phyloP scores from a whole-genome alignment of 2,329 filamentous ascomycete species.

The Colletotrichum chlorophyti region DNA sequence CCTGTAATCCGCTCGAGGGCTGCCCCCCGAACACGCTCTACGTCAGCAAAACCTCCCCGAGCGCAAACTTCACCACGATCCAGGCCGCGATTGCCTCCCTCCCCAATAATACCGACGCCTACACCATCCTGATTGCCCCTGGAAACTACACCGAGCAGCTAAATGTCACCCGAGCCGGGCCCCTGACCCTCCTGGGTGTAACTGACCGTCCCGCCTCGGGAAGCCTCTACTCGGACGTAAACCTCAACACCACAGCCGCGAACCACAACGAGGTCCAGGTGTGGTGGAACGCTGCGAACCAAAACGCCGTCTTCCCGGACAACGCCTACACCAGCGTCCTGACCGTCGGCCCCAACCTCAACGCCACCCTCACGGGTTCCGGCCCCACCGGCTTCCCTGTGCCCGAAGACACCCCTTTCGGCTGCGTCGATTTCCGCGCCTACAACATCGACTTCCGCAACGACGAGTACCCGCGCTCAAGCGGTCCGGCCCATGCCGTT shows the following conservation, averaged over 20 bases:
- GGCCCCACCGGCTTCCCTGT: slow-evolving; percentile 69
- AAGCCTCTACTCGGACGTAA: slow-evolving; percentile 47
- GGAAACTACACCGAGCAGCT: slow-evolving; percentile 70
- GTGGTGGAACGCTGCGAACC: slow-evolving; percentile 63
- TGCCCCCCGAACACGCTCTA: slow-evolving; percentile 49
- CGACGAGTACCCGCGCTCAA: slow-evolving; percentile 55
- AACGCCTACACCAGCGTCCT: slow-evolving; percentile 69
- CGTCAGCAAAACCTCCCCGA: slow-evolving; percentile 43
- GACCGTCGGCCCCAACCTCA: slow-evolving; percentile 68
- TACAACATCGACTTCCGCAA: slow-evolving; percentile 75
- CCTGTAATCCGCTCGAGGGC: slow-evolving; percentile 38
- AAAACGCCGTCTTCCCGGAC: slow-evolving; percentile 53
- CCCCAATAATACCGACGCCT: slow-evolving; percentile 47
- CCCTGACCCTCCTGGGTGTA: slow-evolving; percentile 67
- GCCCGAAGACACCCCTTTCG: slow-evolving; percentile 66
- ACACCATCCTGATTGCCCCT: slow-evolving; percentile 65
- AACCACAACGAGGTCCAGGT: slow-evolving; percentile 58
- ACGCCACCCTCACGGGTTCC: slow-evolving; percentile 66
- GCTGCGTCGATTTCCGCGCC: slow-evolving; percentile 66
- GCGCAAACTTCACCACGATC: slow-evolving; percentile 46
- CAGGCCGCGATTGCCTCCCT: slow-evolving; percentile 49
- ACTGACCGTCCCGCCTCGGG: slow-evolving; percentile 46
- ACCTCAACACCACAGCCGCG: slow-evolving; percentile 43
- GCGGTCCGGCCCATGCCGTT: slow-evolving; percentile 65
- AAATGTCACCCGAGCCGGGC: slow-evolving; percentile 68